Percentiles rank a stretch among this genome's conserved stretches.
phyloP scores from a whole-genome alignment of 2,329 filamentous ascomycete genomes.

The Neobulgaria alba region DNA sequence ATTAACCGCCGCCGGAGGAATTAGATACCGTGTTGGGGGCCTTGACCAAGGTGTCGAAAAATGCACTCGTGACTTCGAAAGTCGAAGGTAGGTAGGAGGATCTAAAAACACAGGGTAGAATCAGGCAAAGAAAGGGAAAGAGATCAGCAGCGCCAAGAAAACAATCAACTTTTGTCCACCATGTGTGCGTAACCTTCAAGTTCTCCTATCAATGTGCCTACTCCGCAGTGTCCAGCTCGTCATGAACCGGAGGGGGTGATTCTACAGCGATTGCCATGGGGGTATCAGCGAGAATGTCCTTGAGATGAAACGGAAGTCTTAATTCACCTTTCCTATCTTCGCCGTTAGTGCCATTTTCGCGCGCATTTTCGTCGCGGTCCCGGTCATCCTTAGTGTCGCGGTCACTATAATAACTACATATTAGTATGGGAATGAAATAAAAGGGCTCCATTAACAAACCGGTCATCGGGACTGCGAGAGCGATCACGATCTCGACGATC shows the following conservation, averaged over 20 bases:
- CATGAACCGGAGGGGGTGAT: slow-evolving; percentile 74
- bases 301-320: slow-evolving; percentile 11
- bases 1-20: too few relatives aligned
- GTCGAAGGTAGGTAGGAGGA: slow-evolving; percentile 18
- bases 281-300: slow-evolving; percentile 22
- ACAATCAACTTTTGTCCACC: slow-evolving; percentile 22
- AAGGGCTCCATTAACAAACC: too few relatives aligned
- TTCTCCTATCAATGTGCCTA: slow-evolving; percentile 31
- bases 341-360: slow-evolving; percentile 71
- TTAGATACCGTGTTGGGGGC: too few relatives aligned
- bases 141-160: slow-evolving; percentile 21
- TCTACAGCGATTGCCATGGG: slow-evolving; percentile 47
- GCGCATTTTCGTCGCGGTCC: slow-evolving; percentile 39
- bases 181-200: slow-evolving; percentile 7
- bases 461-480: slow-evolving; percentile 60
- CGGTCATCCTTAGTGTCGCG: slow-evolving; percentile 45
- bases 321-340: slow-evolving; percentile 81
- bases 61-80: too few relatives aligned
- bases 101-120: slow-evolving; percentile 28
- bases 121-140: slow-evolving; percentile 22
- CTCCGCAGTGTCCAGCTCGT: slow-evolving; percentile 94
- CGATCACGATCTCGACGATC: slow-evolving; percentile 67
- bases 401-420: slow-evolving; percentile 28
- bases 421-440: background rate
- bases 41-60: too few relatives aligned